Evolutionary conservation across 495 filamentous ascomycete species (phyloP).

Genomic region (Neurospora hispaniola): DNA sequence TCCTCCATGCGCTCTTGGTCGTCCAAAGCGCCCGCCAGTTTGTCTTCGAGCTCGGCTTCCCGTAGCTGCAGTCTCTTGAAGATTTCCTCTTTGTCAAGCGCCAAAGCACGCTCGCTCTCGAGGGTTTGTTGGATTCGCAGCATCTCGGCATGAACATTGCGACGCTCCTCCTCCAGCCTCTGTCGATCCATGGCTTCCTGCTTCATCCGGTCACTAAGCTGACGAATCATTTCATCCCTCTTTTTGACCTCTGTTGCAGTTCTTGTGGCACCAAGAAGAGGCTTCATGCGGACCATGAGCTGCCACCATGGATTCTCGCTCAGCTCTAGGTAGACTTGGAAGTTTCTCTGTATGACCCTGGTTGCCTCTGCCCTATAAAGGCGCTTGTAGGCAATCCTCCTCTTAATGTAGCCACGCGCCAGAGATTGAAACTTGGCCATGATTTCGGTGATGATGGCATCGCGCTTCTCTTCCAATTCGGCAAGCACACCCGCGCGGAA

Average conservation of each 20-base stretch:
- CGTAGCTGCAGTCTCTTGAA: constrained; percentile 87
- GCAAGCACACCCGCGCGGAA: constrained; percentile 95
- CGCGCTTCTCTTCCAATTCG: constrained; percentile 90
- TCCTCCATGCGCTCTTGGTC: constrained; percentile 92
- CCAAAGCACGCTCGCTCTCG: constrained; percentile 88
- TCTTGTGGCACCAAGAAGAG: constrained; percentile 80
- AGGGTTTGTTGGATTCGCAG: constrained; percentile 83
- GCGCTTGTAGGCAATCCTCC: constrained; percentile 80
- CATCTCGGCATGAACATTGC: constrained; percentile 77
- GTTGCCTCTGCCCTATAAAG: constrained; percentile 92
- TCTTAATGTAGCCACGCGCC: constrained; percentile 78
- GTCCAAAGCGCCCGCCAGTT: constrained; percentile 82
- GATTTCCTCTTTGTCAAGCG: constrained; percentile 96
- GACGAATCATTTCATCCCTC: constrained; percentile 83
- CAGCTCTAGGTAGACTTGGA: constrained; percentile 78
- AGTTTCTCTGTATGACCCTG: constrained; percentile 87
- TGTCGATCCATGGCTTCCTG: constrained; percentile 63
- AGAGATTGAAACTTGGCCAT: constrained; percentile 90
- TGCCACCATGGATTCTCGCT: constrained; percentile 95
- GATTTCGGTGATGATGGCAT: constrained; percentile 83
- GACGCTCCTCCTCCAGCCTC: constrained; percentile 80
- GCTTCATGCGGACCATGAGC: constrained; percentile 90
- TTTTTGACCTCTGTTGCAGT: constrained; percentile 88
- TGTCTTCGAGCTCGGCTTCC: constrained; percentile 82
- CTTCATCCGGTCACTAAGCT: constrained; percentile 73